Conservation (phyloP, 108 stramenopile genomes). For the Nitzschia sp. region DNA sequence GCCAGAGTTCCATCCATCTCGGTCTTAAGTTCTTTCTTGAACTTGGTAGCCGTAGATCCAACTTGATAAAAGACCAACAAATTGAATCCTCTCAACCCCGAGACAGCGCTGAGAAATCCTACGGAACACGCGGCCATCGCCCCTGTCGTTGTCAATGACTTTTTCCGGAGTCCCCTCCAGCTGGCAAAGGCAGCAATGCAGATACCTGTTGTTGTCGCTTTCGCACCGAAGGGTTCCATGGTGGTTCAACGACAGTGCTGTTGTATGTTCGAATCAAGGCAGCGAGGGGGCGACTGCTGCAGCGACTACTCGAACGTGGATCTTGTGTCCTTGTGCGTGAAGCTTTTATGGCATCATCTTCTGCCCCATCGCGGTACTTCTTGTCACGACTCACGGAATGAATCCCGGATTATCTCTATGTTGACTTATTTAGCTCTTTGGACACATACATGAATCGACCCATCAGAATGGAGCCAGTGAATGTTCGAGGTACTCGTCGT, state of each 20-base stretch:
- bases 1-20: slow-evolving; percentile 48
- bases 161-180: slow-evolving; percentile 41
- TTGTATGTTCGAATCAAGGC: no score
- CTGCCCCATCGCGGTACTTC: no score
- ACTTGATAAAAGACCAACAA: slow-evolving; percentile 78
- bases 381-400: no score
- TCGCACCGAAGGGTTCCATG: slow-evolving; percentile 55
- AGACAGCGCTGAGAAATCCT: slow-evolving; percentile 62
- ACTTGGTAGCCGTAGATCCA: slow-evolving; percentile 74
- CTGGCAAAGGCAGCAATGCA: slow-evolving; percentile 43
- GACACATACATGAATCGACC: no score
- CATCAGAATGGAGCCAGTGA: no score
- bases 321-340: no score
- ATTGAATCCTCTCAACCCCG: slow-evolving; percentile 64
- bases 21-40: slow-evolving; percentile 51
- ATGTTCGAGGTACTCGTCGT: no score
- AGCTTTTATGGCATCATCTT: no score
- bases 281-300: no score
- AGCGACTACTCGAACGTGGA: no score
- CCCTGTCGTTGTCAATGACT: slow-evolving; percentile 60
- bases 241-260: neutral
- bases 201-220: slow-evolving; percentile 25
- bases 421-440: no score
- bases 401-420: no score
- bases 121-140: slow-evolving; percentile 65